Evolutionary conservation across 768 basidiomycete species (phyloP).

Genomic region (Symmetrospora coprosmae): DNA sequence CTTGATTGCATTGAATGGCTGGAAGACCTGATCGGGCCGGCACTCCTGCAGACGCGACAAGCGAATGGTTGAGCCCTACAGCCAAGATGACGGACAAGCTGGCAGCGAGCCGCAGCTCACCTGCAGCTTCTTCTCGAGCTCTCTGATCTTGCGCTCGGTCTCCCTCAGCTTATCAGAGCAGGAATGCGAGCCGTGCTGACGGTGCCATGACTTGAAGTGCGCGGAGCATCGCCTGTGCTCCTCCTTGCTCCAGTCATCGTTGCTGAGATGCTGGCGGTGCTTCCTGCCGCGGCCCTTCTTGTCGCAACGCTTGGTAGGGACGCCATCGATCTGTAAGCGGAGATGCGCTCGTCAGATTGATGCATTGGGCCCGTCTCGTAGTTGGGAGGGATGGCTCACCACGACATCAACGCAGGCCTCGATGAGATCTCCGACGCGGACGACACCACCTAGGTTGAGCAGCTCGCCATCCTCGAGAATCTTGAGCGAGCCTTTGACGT

Average conservation of each 20-base stretch:
- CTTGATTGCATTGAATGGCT: no score
- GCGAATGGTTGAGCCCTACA: no score
- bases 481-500: constrained; percentile 13
- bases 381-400: neutral
- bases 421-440: constrained; percentile 3
- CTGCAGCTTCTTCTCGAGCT: constrained; percentile 9
- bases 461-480: neutral
- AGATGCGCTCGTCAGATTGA: neutral
- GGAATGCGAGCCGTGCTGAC: neutral
- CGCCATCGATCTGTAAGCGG: constrained; percentile 4
- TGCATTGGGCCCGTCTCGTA: neutral
- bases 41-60: no score
- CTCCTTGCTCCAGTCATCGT: constrained; percentile 5
- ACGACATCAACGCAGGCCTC: constrained; percentile 11
- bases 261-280: neutral
- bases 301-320: neutral
- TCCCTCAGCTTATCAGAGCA: constrained; percentile 8
- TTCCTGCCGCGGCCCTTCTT: neutral
- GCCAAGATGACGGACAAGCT: no score
- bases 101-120: neutral
- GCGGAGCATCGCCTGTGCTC: constrained; percentile 18
- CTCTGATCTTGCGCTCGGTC: neutral
- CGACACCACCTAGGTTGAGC: constrained; percentile 2
- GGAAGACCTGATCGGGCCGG: no score
- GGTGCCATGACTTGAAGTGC: constrained; percentile 15